Evolutionary conservation across 331 rosid genomes (phyloP), one percentile per base, ranked within the genome.

Genomic region (Malus hybrid): DNA sequence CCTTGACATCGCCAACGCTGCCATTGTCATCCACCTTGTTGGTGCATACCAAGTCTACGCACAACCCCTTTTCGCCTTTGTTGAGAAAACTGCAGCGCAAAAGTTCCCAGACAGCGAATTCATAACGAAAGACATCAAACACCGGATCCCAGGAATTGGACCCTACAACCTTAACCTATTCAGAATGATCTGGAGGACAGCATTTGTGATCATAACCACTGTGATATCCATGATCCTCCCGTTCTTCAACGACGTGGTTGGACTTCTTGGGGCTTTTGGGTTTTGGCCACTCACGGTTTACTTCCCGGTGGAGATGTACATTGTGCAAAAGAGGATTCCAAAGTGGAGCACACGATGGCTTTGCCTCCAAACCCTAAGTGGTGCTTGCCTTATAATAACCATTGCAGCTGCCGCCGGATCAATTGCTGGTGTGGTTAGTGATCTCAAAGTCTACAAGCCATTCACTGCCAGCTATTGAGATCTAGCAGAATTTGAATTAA

Each of bases 21-120:
- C 95, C 71, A 86, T 91, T 34, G 95, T 91, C 4, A 50, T 91
- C 78, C 97, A 91, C 80, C 93, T 91, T 57, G 79, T 89, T 50
- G 97, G 97, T 29, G 91, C 97, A 65, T 91, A 83, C 90, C 97
- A 91, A 82, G 97, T 89, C 48, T 89, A 78, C 61, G 72, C 83
- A 70, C 97, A 91, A 42, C 95, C 97, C 81, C 71, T 92, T 34
- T 92, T 82, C 3, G 88, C 91, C 67, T 83, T 83, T 39, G n/a
- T 72, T 3, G 86, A 83, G 68, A 83, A 83, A 67, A 57, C 77
- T 6, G 84, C 80, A 1, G 34, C 78, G 0, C 55, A 59, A 24
- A 75, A 70, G 46, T 71, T 20, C 54, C 80, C 83, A 8, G 68
- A 75, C 6, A 57, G 61, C 22, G 10, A 76, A 7, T 80, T 83